Percentiles rank a stretch among this genome's conserved stretches.
These are phyloP conservation scores for Phyllosticta citribraziliensis DNA, from an alignment of 2,329 filamentous ascomycete species.

Conservation along the genomic window DNA sequence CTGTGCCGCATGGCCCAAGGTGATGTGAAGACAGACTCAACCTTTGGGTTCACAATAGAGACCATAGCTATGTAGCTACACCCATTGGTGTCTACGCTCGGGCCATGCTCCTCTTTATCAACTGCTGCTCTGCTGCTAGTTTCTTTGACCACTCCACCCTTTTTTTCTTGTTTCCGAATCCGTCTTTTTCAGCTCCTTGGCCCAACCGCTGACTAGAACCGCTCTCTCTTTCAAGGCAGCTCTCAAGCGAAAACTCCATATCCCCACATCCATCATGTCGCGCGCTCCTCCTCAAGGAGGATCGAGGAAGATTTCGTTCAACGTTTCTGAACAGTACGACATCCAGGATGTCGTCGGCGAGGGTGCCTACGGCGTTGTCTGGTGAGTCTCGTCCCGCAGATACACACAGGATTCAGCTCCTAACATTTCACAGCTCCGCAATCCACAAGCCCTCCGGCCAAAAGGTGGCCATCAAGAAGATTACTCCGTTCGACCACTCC, in stretches of 20 bases:
- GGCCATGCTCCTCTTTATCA: not conserved
- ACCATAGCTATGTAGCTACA: slow-evolving; percentile 9
- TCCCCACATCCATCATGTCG: slow-evolving; percentile 21
- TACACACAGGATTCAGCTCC: slow-evolving; percentile 10
- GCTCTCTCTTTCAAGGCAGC: not conserved
- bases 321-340: slow-evolving; percentile 98
- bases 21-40: not conserved
- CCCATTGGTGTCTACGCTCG: not conserved
- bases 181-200: not conserved
- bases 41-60: slow-evolving; percentile 4
- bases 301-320: slow-evolving; percentile 95
- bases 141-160: not conserved
- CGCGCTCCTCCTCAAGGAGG: slow-evolving; percentile 33
- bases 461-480: slow-evolving; percentile 99
- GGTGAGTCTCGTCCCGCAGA: slow-evolving; percentile 49
- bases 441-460: slow-evolving; percentile 96
- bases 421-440: slow-evolving; percentile 58
- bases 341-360: slow-evolving; percentile 99
- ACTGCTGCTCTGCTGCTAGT: not conserved
- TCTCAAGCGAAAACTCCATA: not conserved
- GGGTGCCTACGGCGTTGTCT: slow-evolving; percentile 96
- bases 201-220: not conserved
- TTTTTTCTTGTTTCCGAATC: not conserved
- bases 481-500: slow-evolving; percentile 96
- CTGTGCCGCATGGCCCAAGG: not conserved